Conservation (phyloP, 139 green algal genomes). For the Auxenochlorella protothecoides region DNA sequence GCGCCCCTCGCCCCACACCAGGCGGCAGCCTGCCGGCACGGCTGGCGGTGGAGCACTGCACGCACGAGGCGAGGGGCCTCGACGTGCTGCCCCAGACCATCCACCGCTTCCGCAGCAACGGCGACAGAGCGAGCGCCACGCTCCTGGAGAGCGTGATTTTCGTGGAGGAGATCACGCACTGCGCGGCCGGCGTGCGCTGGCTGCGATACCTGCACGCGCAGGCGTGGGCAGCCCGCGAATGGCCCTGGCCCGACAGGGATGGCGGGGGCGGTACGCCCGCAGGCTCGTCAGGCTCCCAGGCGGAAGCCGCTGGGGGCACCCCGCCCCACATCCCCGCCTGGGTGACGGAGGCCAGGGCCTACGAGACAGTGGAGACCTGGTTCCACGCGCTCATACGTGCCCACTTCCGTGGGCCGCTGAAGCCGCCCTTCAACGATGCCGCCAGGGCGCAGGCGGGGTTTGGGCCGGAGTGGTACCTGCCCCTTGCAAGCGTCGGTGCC, state of each 20-base stretch:
- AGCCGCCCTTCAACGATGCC: slow-evolving; percentile 81
- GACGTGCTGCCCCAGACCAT: slow-evolving; percentile 87
- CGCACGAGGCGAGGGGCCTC: slow-evolving; percentile 73
- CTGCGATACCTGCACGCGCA: slow-evolving; percentile 53
- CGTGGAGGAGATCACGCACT: slow-evolving; percentile 84
- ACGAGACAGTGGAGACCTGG: slow-evolving; percentile 44
- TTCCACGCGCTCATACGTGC: slow-evolving; percentile 61
- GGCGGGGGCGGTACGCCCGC: no score
- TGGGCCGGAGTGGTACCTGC: slow-evolving; percentile 57
- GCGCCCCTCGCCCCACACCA: background rate
- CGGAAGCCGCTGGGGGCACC: background rate
- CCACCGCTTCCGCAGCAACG: slow-evolving; percentile 51
- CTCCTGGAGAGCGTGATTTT: slow-evolving; percentile 69
- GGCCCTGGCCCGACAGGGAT: background rate
- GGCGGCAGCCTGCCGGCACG: slow-evolving; percentile 37
- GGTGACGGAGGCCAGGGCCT: slow-evolving; percentile 31
- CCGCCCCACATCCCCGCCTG: slow-evolving; percentile 14
- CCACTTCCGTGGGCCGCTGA: slow-evolving; percentile 65
- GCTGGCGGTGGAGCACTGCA: slow-evolving; percentile 84
- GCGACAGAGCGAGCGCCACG: slow-evolving; percentile 50
- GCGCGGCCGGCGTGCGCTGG: slow-evolving; percentile 73
- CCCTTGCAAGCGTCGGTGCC: slow-evolving; percentile 15
- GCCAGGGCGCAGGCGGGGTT: slow-evolving; percentile 61
- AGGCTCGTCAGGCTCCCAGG: no score
- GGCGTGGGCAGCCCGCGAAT: slow-evolving; percentile 1